Evolutionary conservation across 1,139 yeast genomes (phyloP), one percentile per base, ranked within the genome.

Genomic region (Suzukiozyma palmioleophila): DNA sequence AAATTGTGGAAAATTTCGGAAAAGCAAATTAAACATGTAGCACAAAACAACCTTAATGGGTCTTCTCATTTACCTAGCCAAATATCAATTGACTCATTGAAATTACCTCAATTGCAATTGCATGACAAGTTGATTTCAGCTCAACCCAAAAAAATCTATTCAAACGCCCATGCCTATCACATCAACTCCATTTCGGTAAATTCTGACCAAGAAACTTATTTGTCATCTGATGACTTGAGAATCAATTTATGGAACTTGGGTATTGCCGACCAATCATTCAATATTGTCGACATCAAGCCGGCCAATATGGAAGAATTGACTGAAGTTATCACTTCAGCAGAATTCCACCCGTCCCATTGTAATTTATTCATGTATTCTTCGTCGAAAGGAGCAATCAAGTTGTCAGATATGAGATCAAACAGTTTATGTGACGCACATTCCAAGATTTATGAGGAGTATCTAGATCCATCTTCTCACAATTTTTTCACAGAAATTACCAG

Each of bases 291-390:
- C 64, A 94, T 94, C 55, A 90, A 94, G 63, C 99, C 99, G 6
- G 87, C 92, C 14, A 89, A 90, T 63, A 94, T 94, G 98, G 99
- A 94, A 67, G 99, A 94, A 64, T 77, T 94, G 55, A 92, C 98
- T 11, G 98, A 94, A 63, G 98, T 94, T 39, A 92, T 94, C 50
- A 94, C 99, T n/a, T 80, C 94, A 54, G 95, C 97, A 3, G 96
- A 90, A 61, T 92, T 94, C 68, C 98, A 94, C 62, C 98, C 99
- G 12, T 69, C 70, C 39, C 84, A 84, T 59, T 94, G 99, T 70
- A 92, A 92, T 62, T 71, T 86, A 56, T 92, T 94, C 62, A 89
- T 92, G 94, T 92, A 92, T 66, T 84, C 96, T n/a, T 85, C 95
- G 11, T 85, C 95, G 37, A 92, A 92, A 62, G 99, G 98, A 43